Base-by-base conservation (phyloP, 176 grass and related monocot species). In the Cenchrus americanus region DNA sequence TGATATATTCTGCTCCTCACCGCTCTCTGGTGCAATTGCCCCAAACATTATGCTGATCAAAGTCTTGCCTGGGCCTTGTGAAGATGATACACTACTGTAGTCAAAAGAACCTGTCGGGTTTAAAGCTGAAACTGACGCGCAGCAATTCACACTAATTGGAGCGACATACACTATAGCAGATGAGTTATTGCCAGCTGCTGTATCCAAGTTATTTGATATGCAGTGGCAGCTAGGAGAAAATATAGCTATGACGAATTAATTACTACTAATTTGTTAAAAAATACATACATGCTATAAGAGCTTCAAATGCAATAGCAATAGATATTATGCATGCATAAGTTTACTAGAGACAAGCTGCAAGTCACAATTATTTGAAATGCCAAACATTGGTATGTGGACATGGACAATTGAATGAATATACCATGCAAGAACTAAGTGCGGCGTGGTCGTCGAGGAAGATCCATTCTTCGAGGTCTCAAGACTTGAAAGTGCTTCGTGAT, bases 91-190 rank as follows among this genome's bases (percentile, higher is more conserved):
- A 81, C 80, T 94, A 69, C 41, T 95, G 41, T 89, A 90, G 71
- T 85, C 86, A 79, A 90, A 93, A 82, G 89, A 94, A 26, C 89
- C 89, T 75, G 69, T 88, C 55, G 77, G 82, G 80, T 92, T 90
- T 85, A 98, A 86, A 88, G 93, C 87, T 84, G 96, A 98, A 91
- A 95, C 85, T 62, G 93, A 98, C 51, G 82, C 87, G 1, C 90
- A 95, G 46, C 93, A 98, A 77, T 83, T 98, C 84, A 73, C 77
- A 63, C 80, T 98, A 50, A 91, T 98, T 71, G 93, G 96, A 66
- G 89, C 85, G 7, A 89, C 91, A 76, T 95, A 89, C 62, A 88
- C 85, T 67, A 55, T 95, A 84, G 91, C 93, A 78, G 91, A 95
- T 77, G 93, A 98, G 71, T 80, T 98, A 44, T 86, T 95, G 74